Base-by-base conservation (phyloP, 2,329 filamentous ascomycete genomes). In the Amauroascus verrucosus region DNA sequence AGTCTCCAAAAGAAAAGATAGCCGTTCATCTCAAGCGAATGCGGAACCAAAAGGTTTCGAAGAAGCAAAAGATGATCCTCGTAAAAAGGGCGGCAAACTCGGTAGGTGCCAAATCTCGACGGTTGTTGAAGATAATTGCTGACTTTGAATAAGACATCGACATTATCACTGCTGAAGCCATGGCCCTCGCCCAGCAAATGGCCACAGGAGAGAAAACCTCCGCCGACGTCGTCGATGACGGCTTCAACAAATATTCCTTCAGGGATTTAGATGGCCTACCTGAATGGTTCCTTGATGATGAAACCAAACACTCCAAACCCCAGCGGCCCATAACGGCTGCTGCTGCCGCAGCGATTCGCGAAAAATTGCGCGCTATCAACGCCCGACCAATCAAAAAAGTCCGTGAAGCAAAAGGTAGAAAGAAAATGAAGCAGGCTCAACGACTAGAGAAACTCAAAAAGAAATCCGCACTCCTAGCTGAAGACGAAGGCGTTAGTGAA, bases 381-480 rank as follows among this genome's bases (percentile, higher is more conserved):
- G 93, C 91, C 6, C 83, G 93, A 30, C 93, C 93, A 0, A 97
- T 97, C 80, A 98, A 98, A 79, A 98, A 98, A 77, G 93, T 98
- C 30, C 85, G 87, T 62, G 93, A 98, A 72, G 93, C 93, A 22
- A 90, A 94, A 72, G 91, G 90, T 33, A 80, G 93, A 56, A 98
- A 98, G 83, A 97, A 96, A 75, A 85, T 95, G 71, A 94, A 94
- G 79, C 84, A 90, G 7, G 91, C 88, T 0, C 87, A 94, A 71
- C 80, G 81, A 54, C 73, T 98, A 28, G 93, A 98, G 78, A 96
- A 95, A 75, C 75, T 98, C 59, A 88, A 89, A 75, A 95, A 94
- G 82, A 98, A 98, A 79, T 88, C 83, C n/a, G 90, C 94, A 37
- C 73, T 95, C 62, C 73, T 98, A 48, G 85, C 84, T 18, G 87